Evolutionary conservation across 2,329 filamentous ascomycete genomes (phyloP).

Genomic region (Colletotrichum sp.): DNA sequence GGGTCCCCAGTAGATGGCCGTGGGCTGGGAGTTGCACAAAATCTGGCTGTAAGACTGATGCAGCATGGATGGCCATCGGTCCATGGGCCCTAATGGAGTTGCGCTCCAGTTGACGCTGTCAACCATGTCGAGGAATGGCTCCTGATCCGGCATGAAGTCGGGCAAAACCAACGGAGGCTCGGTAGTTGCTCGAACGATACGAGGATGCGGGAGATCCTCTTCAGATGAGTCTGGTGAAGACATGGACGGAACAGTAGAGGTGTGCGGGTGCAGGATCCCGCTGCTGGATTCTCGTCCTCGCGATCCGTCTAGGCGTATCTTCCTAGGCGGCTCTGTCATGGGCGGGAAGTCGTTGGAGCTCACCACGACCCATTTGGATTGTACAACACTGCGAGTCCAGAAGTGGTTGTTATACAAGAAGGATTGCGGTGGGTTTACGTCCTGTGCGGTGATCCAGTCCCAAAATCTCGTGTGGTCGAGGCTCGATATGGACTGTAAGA

Average conservation of each 20-base stretch:
- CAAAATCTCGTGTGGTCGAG: constrained; percentile 40
- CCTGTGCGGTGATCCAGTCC: constrained; percentile 39
- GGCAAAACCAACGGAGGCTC: constrained; percentile 36
- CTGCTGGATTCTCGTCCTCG: constrained; percentile 19
- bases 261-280: neutral
- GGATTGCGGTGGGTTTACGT: constrained; percentile 26
- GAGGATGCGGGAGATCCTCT: constrained; percentile 13
- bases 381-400: constrained; percentile 42
- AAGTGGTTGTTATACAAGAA: constrained; percentile 34
- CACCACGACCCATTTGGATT: constrained; percentile 41
- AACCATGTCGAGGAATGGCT: constrained; percentile 43
- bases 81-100: constrained; percentile 52
- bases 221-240: neutral
- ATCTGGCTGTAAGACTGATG: constrained; percentile 50
- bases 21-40: constrained; percentile 50
- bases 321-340: constrained; percentile 34
- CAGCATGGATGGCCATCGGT: constrained; percentile 50
- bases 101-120: constrained; percentile 51
- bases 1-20: constrained; percentile 69
- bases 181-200: constrained; percentile 34
- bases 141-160: constrained; percentile 38
- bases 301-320: constrained; percentile 31
- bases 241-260: neutral
- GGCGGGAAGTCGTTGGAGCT: constrained; percentile 40
- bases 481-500: constrained; percentile 32